Evolutionary conservation across 2,329 filamentous ascomycete genomes (phyloP), one percentile per base, ranked within the genome.

Genomic region (Botrytis elliptica): DNA sequence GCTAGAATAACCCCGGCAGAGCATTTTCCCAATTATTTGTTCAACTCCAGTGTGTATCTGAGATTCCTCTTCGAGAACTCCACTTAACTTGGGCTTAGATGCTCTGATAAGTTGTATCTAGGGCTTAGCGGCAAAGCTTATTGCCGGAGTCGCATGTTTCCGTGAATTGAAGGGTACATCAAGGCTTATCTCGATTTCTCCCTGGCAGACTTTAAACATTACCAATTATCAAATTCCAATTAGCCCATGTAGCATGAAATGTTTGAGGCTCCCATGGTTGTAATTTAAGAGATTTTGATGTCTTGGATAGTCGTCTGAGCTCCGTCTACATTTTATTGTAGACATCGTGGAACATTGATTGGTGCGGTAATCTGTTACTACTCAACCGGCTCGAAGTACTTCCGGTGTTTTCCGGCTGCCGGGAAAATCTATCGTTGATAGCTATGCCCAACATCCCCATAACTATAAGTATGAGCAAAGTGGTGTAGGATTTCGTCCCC

Each of bases 391-490:
- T 55, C 14, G 25, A 29, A 29, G 14, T 29, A 8, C 2, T 29
- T 16, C 3, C 7, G 14, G 1, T 18, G 14, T 18, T 29, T 29
- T 9, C 14, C 52, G 52, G n/a, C 14, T 18, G 16, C 25, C 16
- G 6, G 6, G 6, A 33, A 18, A 29, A 57, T 18, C 18, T 33
- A 20, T 22, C n/a, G 20, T 46, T 36, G 2, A 12, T 36, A 18
- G 14, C 40, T 5, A 18, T 33, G 2, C 18, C 14, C 3, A 22
- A 22, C 9, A 9, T 0, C 12, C 5, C 1, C n/a, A 20, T 3
- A 2, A 12, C 18, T 7, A 0, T 7, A 5, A 18, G 0, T 38
- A 29, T 9, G 3, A 6, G 16, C 1, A 16, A 18, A 38, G 0
- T 22, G 10, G 8, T 10, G 33, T 16, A 10, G 20, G 8, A 25